These are phyloP conservation scores for Corniculantispora saksenae DNA, from an alignment of 2,329 filamentous ascomycete species.

Conservation along the genomic window DNA sequence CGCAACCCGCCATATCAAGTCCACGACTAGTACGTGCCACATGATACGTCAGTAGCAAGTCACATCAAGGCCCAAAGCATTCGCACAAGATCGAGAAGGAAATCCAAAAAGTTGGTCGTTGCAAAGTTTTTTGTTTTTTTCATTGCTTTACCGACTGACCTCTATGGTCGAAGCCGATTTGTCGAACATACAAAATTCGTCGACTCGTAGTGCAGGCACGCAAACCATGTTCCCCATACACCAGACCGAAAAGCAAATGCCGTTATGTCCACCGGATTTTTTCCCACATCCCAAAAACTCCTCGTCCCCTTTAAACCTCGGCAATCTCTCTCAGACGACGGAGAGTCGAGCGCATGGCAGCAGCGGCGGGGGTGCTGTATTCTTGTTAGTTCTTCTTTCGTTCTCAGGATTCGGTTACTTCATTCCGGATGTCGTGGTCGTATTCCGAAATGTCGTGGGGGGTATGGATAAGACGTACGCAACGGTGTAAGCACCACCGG, in stretches of 20 bases:
- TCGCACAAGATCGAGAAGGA: neutral
- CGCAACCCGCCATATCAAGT: neutral
- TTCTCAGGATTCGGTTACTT: neutral
- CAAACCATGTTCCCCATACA: conserved; percentile 46
- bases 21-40: neutral
- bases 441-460: neutral
- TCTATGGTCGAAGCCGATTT: conserved; percentile 41
- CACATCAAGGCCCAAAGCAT: conserved; percentile 1
- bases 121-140: conserved; percentile 28
- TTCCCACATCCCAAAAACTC: conserved; percentile 11
- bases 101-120: neutral
- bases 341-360: conserved; percentile 93
- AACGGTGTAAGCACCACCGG: conserved; percentile 83
- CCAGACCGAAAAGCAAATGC: conserved; percentile 48
- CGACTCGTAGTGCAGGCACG: conserved; percentile 46
- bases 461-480: conserved; percentile 68
- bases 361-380: conserved; percentile 82
- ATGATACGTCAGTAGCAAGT: neutral
- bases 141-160: conserved; percentile 46
- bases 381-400: neutral
- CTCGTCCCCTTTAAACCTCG: conserved; percentile 70
- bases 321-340: conserved; percentile 96
- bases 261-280: conserved; percentile 34
- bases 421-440: neutral
- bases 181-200: conserved; percentile 41